These are phyloP conservation scores for Escallonia herrerae DNA, from an alignment of 129 eudicot species.

Conservation along the genomic window DNA sequence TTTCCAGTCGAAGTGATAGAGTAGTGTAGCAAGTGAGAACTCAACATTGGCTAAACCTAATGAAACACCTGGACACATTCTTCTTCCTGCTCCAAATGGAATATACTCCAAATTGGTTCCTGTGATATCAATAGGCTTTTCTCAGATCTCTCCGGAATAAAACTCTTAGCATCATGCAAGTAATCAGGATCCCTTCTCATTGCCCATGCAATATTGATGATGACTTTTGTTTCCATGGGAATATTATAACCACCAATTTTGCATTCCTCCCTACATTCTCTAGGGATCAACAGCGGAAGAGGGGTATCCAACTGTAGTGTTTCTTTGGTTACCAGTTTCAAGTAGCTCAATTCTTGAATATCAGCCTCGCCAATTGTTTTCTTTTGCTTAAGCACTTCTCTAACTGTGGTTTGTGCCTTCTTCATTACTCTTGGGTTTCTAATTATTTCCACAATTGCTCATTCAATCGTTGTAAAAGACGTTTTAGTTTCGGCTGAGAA, in stretches of 20 bases:
- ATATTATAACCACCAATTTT: conserved; percentile 15
- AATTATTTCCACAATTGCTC: conserved; percentile 21
- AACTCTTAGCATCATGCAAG: conserved; percentile 23
- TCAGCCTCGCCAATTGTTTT: conserved; percentile 17
- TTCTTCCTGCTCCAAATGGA: conserved; percentile 38
- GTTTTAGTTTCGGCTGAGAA: conserved; percentile 20
- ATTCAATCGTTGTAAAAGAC: conserved; percentile 19
- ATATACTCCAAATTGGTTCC: conserved; percentile 25
- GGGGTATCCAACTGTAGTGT: conserved; percentile 27
- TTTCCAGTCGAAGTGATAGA: conserved; percentile 51
- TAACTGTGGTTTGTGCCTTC: conserved; percentile 11
- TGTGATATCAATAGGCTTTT: conserved; percentile 12
- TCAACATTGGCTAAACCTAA: conserved; percentile 32
- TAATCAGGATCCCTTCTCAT: conserved; percentile 20
- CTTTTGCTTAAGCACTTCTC: conserved; percentile 1
- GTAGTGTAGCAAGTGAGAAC: conserved; percentile 42
- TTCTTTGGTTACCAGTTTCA: conserved; percentile 24
- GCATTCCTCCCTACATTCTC: conserved; percentile 18
- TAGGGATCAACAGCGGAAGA: conserved; percentile 18
- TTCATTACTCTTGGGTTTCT: conserved; percentile 14
- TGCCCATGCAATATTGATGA: conserved; percentile 27
- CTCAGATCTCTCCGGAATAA: conserved; percentile 33
- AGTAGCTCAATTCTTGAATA: conserved; percentile 13
- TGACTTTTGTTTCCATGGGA: conserved; percentile 15
- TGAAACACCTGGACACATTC: conserved; percentile 21